These are phyloP conservation scores for Trichoderma sp. DNA, from an alignment of 2,329 filamentous ascomycete species.

Conservation along the genomic window DNA sequence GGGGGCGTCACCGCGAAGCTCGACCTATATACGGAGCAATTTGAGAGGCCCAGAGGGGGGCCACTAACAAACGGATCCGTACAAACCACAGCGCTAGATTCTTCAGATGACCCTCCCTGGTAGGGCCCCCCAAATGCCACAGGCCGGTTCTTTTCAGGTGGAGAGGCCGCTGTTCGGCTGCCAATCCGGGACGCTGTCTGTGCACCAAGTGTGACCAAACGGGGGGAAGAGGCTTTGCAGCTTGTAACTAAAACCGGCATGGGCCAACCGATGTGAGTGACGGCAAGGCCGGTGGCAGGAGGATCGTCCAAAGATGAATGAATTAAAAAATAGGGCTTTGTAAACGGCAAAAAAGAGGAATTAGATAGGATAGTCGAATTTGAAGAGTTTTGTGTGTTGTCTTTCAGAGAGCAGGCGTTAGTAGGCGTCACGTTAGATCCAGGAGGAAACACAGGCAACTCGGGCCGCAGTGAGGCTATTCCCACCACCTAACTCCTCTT, in stretches of 20 bases:
- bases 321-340: not conserved
- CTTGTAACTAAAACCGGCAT: constrained; percentile 10
- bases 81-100: not conserved
- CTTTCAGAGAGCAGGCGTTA: not conserved
- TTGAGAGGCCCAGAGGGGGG: not conserved
- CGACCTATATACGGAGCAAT: constrained; percentile 11
- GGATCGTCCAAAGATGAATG: not conserved
- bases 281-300: constrained; percentile 11
- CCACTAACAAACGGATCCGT: constrained; percentile 7
- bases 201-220: constrained; percentile 1
- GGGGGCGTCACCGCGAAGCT: constrained; percentile 11
- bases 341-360: not conserved
- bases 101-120: constrained; percentile 7
- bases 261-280: constrained; percentile 15
- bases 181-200: constrained; percentile 13
- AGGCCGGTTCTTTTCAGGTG: constrained; percentile 3
- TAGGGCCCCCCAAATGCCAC: not conserved
- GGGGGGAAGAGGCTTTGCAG: constrained; percentile 4
- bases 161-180: constrained; percentile 3
- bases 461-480: not conserved
- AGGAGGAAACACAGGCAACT: not conserved
- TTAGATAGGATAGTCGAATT: not conserved
- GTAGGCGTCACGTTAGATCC: not conserved
- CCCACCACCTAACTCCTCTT: constrained; percentile 1
- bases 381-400: not conserved